Evolutionary conservation across 192 early-diverging fungal genomes (phyloP), one percentile per base, ranked within the genome.

Genomic region (Oehlia diaphana): DNA sequence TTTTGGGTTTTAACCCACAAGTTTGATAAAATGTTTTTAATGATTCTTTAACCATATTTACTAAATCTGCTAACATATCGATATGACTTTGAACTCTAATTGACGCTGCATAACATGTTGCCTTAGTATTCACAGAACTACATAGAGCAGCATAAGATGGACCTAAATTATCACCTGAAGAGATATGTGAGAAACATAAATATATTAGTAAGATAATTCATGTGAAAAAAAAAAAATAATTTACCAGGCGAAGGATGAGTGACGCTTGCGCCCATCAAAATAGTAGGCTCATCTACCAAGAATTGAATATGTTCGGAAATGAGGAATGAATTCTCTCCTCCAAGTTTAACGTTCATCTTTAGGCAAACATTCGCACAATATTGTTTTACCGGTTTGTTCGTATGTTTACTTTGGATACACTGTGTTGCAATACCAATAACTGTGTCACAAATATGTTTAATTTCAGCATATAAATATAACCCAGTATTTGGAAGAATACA

Each of bases 311-410:
- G 87, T 4, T 80, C 33, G 19, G 83, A 83, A 0, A 64, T 80
- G 31, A 98, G 82, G 67, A 84, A 87, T 28, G 89, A 87, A 88
- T 97, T 97, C 83, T 90, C 91, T 50, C 95, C 96, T 62, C 95
- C 53, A 6, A 58, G 19, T 21, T 58, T 58, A 4, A 58, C 19
- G 4, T 58, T 58, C 53, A 58, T 7, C 87, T 98, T 98, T 50
- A 98, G 84, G 66, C 91, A 95, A 28, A 98, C 92, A 72, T 97
- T 98, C 7, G 96, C 96, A 72, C 93, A 95, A 84, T 97, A 98
- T 84, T 96, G 95, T 47, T 90, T 80, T 83, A 92, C 95, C 4
- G 12, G 93, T 85, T 21, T 89, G 81, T 80, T 87, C 80, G 93
- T 86, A 77, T 96, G 90, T 82, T 90, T 94, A 21, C 89, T 82